A percentile compares a stretch with the other conserved stretches of the same genome.
Conservation (phyloP, 1,284 basidiomycete species). For the Tilletia horrida region DNA sequence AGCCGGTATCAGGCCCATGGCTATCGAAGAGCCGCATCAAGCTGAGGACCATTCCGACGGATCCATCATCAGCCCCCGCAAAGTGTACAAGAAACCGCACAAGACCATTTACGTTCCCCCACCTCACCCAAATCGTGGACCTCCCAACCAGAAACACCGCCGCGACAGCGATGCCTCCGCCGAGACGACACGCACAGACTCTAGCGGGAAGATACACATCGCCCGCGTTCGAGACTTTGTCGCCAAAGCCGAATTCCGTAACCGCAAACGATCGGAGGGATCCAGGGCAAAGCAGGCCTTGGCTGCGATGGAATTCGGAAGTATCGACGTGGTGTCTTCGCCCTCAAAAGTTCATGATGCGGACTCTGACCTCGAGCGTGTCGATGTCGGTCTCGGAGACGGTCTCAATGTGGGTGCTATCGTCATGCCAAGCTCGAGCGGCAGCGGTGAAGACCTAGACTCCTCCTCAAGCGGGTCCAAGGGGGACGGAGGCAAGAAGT, state of each 20-base stretch:
- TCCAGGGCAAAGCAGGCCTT: neutral
- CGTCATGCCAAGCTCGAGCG: neutral
- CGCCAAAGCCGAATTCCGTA: conserved; percentile 5
- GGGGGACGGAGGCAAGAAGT: neutral
- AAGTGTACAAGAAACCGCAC: neutral
- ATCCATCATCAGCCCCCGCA: neutral
- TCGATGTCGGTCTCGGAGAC: neutral
- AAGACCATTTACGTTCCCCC: neutral
- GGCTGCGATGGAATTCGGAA: neutral
- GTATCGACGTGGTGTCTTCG: neutral
- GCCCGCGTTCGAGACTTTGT: conserved; percentile 14
- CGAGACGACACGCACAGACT: neutral
- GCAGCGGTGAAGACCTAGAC: neutral
- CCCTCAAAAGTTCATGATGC: neutral
- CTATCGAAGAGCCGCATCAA: neutral
- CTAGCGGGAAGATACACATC: neutral
- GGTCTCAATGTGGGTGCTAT: neutral
- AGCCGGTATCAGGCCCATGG: neutral
- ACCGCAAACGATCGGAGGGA: neutral
- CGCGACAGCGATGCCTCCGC: neutral
- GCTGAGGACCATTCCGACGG: neutral
- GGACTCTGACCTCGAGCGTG: neutral
- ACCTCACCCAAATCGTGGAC: neutral
- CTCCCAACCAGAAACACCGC: neutral
- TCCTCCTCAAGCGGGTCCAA: neutral